phyloP scores from a whole-genome alignment of 768 basidiomycete species.

The Boletus patriciae region DNA sequence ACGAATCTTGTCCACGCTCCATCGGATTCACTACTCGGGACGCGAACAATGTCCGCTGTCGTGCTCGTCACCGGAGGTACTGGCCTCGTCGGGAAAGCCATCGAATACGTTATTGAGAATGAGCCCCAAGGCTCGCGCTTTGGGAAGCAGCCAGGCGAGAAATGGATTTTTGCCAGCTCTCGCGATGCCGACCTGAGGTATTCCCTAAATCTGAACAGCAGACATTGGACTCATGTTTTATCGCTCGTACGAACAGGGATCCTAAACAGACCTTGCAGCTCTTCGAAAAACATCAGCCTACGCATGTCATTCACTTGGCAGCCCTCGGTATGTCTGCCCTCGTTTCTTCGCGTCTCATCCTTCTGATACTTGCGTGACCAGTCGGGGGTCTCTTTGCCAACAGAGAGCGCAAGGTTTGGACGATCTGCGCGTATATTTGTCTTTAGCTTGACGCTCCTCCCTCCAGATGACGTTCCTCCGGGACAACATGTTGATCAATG shows the following conservation, averaged over 20 bases:
- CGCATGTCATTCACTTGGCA: constrained; percentile 95
- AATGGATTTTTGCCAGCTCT: constrained; percentile 81
- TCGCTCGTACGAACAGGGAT: constrained; percentile 48
- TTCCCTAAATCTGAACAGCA: background rate
- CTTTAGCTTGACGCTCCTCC: background rate
- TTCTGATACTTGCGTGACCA: constrained; percentile 30
- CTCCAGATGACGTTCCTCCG: constrained; percentile 83
- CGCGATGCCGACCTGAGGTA: constrained; percentile 86
- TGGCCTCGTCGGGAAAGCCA: constrained; percentile 85
- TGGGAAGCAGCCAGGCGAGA: constrained; percentile 72
- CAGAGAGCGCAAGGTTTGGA: constrained; percentile 84
- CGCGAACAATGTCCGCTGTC: constrained; percentile 40
- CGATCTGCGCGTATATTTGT: background rate
- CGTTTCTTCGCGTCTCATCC: background rate
- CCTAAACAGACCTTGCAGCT: constrained; percentile 63
- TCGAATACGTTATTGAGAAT: constrained; percentile 72
- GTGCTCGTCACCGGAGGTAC: constrained; percentile 83
- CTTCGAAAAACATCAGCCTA: constrained; percentile 91
- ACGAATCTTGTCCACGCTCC: background rate
- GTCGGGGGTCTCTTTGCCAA: constrained; percentile 96
- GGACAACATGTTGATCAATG: constrained; percentile 94
- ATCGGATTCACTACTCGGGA: background rate
- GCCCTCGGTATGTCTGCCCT: constrained; percentile 67
- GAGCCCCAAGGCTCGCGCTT: constrained; percentile 79
- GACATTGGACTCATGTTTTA: constrained; percentile 2